Conservation (phyloP, 2,329 filamentous ascomycete genomes). For the Pseudofabraea citricarpa region DNA sequence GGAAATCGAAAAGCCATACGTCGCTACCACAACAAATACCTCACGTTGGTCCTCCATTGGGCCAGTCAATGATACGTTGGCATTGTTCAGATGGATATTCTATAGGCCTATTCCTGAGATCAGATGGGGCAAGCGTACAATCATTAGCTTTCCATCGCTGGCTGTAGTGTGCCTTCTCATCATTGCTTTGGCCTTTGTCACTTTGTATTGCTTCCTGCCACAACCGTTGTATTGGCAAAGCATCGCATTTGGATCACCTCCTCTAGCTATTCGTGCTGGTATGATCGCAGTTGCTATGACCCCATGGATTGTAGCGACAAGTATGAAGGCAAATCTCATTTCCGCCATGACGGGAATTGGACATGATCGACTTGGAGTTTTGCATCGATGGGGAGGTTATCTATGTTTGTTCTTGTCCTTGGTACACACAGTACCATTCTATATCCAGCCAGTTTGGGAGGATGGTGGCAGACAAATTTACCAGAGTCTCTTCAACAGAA, state of each 20-base stretch:
- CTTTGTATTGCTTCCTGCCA: conserved; percentile 79
- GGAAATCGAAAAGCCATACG: conserved; percentile 52
- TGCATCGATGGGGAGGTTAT: conserved; percentile 90
- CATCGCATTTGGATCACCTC: conserved; percentile 82
- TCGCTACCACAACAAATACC: conserved; percentile 49
- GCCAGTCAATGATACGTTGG: conserved; percentile 71
- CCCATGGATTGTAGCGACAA: conserved; percentile 86
- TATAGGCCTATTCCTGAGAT: conserved; percentile 81
- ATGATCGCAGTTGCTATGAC: conserved; percentile 91
- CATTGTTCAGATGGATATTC: conserved; percentile 83
- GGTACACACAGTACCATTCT: conserved; percentile 84
- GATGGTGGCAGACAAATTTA: conserved; percentile 69
- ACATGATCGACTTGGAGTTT: conserved; percentile 85
- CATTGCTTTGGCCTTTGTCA: conserved; percentile 65
- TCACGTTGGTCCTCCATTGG: conserved; percentile 72
- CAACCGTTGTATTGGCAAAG: conserved; percentile 87
- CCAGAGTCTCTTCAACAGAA: conserved; percentile 60
- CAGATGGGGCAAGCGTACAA: conserved; percentile 54
- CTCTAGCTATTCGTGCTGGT: conserved; percentile 77
- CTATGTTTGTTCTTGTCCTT: conserved; percentile 77
- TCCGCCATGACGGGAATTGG: conserved; percentile 83
- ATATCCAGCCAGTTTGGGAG: conserved; percentile 82
- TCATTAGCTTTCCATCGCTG: conserved; percentile 77
- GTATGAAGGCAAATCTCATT: conserved; percentile 87
- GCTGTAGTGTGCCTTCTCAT: conserved; percentile 65